Base-by-base conservation (phyloP, 2,329 filamentous ascomycete genomes). In the Bimuria novae-zelandiae region DNA sequence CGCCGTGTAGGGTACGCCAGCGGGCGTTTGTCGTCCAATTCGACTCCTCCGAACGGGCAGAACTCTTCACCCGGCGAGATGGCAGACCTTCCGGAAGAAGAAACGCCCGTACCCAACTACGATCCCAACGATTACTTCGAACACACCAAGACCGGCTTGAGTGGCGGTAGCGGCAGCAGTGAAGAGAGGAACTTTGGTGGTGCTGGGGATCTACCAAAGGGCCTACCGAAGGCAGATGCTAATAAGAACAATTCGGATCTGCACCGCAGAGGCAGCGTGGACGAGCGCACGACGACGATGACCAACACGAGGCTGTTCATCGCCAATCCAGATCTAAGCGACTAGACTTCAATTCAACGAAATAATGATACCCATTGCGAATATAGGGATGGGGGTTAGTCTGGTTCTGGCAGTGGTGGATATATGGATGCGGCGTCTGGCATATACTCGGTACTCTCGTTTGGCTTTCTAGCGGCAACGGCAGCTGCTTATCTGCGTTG, bases 281-380 rank as follows among this genome's bases (percentile, higher is more conserved):
- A 94, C 69, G 90, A 94, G 74, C 81, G 89, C 66, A 89, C 88
- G 4, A 87, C 85, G 75, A 92, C 89, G 1, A 87, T 94, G 71
- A 79, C 76, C 51, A 78, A 76, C 54, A 82, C 84, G 43, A 83
- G 90, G 57, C 81, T 95, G 53, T 94, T 89, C 73, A 92, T 95
- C 68, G 90, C 90, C 64, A 95, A 95, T 74, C 90, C 90, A 16
- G 90, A 94, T 73, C 83, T 77, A 55, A 79, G 77, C 65, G 77
- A 80, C 61, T 80, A 64, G 61, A 44, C 19, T 33, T n/a, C 17
- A 35, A 27, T 35, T 32, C 39, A 37, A 22, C 43, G 40, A 46
- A 16, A 41, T 55, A 55, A 62, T 62, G 67, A 71, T 71, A 70
- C 68, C 68, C 68, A 62, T 16, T 37, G 29, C 35, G 22, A 47